Evolutionary conservation across 1,139 yeast species (phyloP).

Genomic region (Saccharomyces hybrid): DNA sequence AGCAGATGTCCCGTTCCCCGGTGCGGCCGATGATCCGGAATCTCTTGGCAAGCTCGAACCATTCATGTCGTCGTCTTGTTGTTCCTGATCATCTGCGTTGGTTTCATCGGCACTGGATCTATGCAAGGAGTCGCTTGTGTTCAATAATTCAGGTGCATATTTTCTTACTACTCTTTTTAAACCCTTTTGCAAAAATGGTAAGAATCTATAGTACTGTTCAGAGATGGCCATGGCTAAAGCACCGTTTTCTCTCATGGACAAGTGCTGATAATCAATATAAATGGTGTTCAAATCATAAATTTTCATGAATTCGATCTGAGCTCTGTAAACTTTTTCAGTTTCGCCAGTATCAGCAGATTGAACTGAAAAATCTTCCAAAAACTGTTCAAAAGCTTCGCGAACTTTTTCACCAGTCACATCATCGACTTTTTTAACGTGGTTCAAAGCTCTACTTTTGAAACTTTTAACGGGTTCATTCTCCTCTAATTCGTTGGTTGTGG

Average conservation of each 20-base stretch:
- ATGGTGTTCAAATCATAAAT: slow-evolving; percentile 69
- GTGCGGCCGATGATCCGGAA: slow-evolving; percentile 12
- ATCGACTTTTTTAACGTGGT: slow-evolving; percentile 74
- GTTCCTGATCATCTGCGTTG: slow-evolving; percentile 3
- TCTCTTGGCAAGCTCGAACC: slow-evolving; percentile 1
- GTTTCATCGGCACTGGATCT: no score
- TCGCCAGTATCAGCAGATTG: slow-evolving; percentile 19
- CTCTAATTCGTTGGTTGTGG: slow-evolving; percentile 14
- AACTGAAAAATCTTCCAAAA: slow-evolving; percentile 53
- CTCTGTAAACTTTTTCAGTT: slow-evolving; percentile 58
- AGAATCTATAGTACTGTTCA: slow-evolving; percentile 87
- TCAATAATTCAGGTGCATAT: slow-evolving; percentile 60
- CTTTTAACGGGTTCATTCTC: slow-evolving; percentile 26
- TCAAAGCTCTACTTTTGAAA: slow-evolving; percentile 36
- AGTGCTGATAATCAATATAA: slow-evolving; percentile 78
- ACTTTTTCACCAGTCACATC: slow-evolving; percentile 94
- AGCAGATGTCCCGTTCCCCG: slow-evolving; percentile 19
- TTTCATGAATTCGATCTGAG: slow-evolving; percentile 77
- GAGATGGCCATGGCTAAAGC: slow-evolving; percentile 83
- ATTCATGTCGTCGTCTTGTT: background rate
- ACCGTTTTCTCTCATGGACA: slow-evolving; percentile 71
- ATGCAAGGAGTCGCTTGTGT: slow-evolving; percentile 33
- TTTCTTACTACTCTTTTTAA: slow-evolving; percentile 63
- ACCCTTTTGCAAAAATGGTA: slow-evolving; percentile 76
- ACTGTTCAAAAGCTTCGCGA: slow-evolving; percentile 80